A percentile compares a stretch with the other conserved stretches of the same genome.
Evolutionary conservation across 495 filamentous ascomycete genomes (phyloP).

Genomic region (Penicillium maclennaniae): DNA sequence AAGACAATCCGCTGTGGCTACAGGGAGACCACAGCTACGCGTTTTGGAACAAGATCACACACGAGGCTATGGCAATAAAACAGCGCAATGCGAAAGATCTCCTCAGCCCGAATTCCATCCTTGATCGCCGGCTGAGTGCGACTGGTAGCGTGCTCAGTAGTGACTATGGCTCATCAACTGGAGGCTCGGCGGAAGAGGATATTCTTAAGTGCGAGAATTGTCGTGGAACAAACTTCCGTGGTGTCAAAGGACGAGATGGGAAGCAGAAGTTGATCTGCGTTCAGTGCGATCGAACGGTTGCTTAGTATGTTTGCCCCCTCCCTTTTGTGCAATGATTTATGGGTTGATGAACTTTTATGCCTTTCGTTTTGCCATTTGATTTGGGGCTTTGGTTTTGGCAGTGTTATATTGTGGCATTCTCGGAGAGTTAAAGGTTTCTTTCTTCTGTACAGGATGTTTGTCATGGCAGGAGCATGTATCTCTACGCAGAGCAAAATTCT

Average conservation of each 20-base stretch:
- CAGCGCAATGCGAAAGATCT: constrained; percentile 26
- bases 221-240: constrained; percentile 49
- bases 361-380: background rate
- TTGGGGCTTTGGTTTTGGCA: background rate
- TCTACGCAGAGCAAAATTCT: background rate
- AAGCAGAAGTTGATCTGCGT: constrained; percentile 52
- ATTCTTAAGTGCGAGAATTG: constrained; percentile 49
- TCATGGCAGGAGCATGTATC: background rate
- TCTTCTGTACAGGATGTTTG: background rate
- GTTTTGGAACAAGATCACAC: constrained; percentile 50
- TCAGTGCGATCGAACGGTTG: constrained; percentile 38
- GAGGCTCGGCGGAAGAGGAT: constrained; percentile 38
- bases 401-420: background rate
- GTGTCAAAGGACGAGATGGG: constrained; percentile 41
- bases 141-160: constrained; percentile 44
- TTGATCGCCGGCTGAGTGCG: constrained; percentile 32
- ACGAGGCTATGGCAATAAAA: constrained; percentile 39
- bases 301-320: constrained; percentile 3
- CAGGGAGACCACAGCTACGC: constrained; percentile 51
- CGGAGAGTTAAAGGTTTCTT: background rate
- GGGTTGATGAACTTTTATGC: background rate
- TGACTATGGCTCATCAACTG: constrained; percentile 37
- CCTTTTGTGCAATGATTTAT: background rate
- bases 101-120: constrained; percentile 25
- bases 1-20: constrained; percentile 47